Evolutionary conservation across 768 basidiomycete species (phyloP).

Genomic region (Rhizopogon vinicolor): DNA sequence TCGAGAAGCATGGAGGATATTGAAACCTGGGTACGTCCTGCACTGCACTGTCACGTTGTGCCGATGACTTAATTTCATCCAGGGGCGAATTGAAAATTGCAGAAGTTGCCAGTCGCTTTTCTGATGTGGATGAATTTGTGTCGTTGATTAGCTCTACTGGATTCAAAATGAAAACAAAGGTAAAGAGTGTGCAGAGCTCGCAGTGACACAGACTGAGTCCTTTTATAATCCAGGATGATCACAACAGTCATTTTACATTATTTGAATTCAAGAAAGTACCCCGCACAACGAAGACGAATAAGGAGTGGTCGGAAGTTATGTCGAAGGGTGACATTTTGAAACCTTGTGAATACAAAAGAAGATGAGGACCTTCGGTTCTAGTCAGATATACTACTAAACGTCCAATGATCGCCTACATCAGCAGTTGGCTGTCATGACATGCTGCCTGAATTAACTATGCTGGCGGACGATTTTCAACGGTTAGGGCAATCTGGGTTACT

Average conservation of each 20-base stretch:
- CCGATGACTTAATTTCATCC: slow-evolving; percentile 5
- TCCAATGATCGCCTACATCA: background rate
- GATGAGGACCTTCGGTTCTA: slow-evolving; percentile 36
- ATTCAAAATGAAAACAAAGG: slow-evolving; percentile 69
- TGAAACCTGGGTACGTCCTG: slow-evolving; percentile 68
- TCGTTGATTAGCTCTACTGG: slow-evolving; percentile 63
- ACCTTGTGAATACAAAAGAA: slow-evolving; percentile 90
- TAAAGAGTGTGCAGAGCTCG: slow-evolving; percentile 21
- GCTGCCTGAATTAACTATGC: background rate
- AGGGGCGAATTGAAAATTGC: slow-evolving; percentile 85
- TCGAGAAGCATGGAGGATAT: slow-evolving; percentile 83
- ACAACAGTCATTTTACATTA: slow-evolving; percentile 80
- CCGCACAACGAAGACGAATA: slow-evolving; percentile 40
- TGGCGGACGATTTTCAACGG: too few relatives aligned
- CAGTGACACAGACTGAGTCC: background rate
- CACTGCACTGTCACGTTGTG: background rate
- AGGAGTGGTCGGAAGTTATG: slow-evolving; percentile 57
- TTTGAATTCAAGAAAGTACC: slow-evolving; percentile 73
- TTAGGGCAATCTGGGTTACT: too few relatives aligned
- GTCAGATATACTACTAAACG: background rate
- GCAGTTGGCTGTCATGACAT: background rate
- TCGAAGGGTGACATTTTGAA: slow-evolving; percentile 59
- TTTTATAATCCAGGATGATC: slow-evolving; percentile 52
- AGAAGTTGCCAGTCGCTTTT: slow-evolving; percentile 85
- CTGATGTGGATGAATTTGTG: slow-evolving; percentile 60